Evolutionary conservation across 1,284 basidiomycete genomes (phyloP), one percentile per base, ranked within the genome.

Genomic region (Cryptococcus depauperatus): DNA sequence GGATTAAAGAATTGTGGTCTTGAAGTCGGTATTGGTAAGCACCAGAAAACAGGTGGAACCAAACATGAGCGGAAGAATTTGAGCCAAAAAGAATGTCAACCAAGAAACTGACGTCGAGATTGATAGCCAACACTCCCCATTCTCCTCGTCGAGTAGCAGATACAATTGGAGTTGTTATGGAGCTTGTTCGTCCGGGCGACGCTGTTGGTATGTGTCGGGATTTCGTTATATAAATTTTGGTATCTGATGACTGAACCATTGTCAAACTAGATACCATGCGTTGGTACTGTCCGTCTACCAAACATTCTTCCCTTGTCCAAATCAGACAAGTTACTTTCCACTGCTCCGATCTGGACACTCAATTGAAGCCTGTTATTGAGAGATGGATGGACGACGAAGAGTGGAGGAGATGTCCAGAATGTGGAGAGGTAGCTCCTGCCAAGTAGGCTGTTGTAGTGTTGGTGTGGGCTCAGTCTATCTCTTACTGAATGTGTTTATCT

Each of bases 111-210:
- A 41, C 25, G 3, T n/a, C n/a, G 3, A 0, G 4, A 3, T 2
- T 21, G 11, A 19, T 54, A 92, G 89, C 83, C 2, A 91, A 96
- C 67, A 93, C 85, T 0, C 91, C 92, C 0, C 93, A 97, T 72
- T 93, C 92, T 57, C 93, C 93, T 7, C 83, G 91, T 22, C 80
- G 93, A 9, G 92, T 85, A 54, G 82, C 82, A 1, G 75, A 96
- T 69, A 97, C 93, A 0, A 82, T 96, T 41, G 92, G 93, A 1
- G 75, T 97, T n/a, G 93, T 97, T 5, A 76, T 96, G 39, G 93
- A 98, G 70, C 79, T 88, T n/a, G 81, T 85, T 32, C 76, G 93
- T 35, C 90, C 91, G 0, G 75, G 61, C 1, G 64, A 66, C 5
- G 62, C 69, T 11, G 62, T 76, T 37, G 74, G 74, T 74, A 29